Evolutionary conservation across 1,284 basidiomycete species (phyloP).

Genomic region (Sporisorium graminicola): DNA sequence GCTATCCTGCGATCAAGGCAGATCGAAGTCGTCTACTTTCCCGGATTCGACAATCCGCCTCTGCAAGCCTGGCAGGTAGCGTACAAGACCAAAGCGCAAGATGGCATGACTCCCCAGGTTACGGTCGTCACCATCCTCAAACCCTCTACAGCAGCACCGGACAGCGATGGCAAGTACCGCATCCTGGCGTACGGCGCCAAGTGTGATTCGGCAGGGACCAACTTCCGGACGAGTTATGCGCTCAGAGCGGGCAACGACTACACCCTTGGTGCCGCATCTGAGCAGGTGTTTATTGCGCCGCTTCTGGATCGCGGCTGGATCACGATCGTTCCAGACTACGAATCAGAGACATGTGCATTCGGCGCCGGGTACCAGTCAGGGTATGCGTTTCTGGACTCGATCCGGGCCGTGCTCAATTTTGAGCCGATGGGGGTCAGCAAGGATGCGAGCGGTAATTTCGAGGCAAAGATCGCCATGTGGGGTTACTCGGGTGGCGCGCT

Average conservation of each 20-base stretch:
- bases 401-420: slow-evolving; percentile 54
- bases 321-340: slow-evolving; percentile 60
- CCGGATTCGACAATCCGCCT: slow-evolving; percentile 44
- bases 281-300: slow-evolving; percentile 58
- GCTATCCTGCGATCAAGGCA: slow-evolving; percentile 49
- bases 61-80: slow-evolving; percentile 55
- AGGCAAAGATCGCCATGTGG: slow-evolving; percentile 50
- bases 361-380: slow-evolving; percentile 56
- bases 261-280: slow-evolving; percentile 43
- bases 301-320: slow-evolving; percentile 60
- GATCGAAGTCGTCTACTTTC: slow-evolving; percentile 47
- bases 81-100: slow-evolving; percentile 48
- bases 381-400: slow-evolving; percentile 58
- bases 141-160: slow-evolving; percentile 33
- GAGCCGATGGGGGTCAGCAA: slow-evolving; percentile 38
- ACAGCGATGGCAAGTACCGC: slow-evolving; percentile 35
- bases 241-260: slow-evolving; percentile 41
- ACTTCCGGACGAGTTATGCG: slow-evolving; percentile 50
- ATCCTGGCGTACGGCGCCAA: slow-evolving; percentile 43
- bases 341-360: slow-evolving; percentile 60
- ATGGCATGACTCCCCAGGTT: slow-evolving; percentile 48
- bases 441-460: slow-evolving; percentile 9
- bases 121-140: slow-evolving; percentile 50
- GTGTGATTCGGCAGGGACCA: slow-evolving; percentile 41
- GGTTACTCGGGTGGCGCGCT: slow-evolving; percentile 67